phyloP scores from a whole-genome alignment of 441 rosid species.

The Daphne laureola region DNA sequence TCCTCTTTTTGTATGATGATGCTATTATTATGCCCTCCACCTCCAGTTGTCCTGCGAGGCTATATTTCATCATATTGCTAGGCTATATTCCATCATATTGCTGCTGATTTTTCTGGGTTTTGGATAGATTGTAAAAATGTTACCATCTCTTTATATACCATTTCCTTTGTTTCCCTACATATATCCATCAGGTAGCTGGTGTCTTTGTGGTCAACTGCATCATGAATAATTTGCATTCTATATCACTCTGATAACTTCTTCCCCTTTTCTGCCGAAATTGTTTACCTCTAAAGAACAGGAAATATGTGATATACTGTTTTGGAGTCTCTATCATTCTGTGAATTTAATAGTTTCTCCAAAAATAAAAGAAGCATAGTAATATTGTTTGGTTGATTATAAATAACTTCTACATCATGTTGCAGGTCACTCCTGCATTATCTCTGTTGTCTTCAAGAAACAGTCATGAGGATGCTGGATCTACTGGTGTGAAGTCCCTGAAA shows the following conservation, averaged over 20 bases:
- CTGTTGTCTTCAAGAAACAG: conserved; percentile 55
- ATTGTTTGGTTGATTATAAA: background rate
- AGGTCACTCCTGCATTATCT: conserved; percentile 58
- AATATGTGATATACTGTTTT: background rate
- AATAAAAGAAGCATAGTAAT: background rate
- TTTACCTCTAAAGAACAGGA: too few species aligned
- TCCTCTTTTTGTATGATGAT: background rate
- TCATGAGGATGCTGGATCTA: conserved; percentile 50
- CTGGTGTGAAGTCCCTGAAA: conserved; percentile 45
- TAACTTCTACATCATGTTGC: conserved; percentile 15
- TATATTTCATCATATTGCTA: background rate
- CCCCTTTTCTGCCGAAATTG: too few species aligned
- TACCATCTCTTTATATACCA: too few species aligned
- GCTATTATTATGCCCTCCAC: background rate
- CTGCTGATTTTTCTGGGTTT: too few species aligned
- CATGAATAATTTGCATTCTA: too few species aligned
- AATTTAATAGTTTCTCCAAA: background rate
- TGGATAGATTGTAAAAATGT: background rate
- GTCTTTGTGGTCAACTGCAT: too few species aligned
- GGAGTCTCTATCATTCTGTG: background rate
- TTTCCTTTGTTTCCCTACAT: too few species aligned
- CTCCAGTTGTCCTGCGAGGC: background rate
- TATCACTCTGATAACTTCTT: too few species aligned
- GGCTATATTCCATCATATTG: background rate
- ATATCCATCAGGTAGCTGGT: too few species aligned